phyloP scores from a whole-genome alignment of 2,329 filamentous ascomycete species.

The Cercospora brassicicola region DNA sequence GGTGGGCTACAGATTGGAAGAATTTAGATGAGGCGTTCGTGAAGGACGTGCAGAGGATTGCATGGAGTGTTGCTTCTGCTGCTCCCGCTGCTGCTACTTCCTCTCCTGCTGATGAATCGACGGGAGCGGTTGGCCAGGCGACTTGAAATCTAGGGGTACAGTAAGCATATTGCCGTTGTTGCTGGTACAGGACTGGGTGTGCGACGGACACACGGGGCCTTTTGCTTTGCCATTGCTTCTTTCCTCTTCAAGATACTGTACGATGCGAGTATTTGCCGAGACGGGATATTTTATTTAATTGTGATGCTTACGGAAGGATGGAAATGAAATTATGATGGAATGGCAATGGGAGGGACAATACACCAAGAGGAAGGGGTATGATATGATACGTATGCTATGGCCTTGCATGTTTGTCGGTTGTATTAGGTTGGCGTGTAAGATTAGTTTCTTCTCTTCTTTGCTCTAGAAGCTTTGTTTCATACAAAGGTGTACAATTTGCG shows the following conservation, averaged over 20 bases:
- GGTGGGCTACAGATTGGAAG: constrained; percentile 11
- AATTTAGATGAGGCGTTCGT: constrained; percentile 5
- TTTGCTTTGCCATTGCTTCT: no score
- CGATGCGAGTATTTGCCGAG: no score
- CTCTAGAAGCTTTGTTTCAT: background rate
- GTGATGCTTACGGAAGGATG: background rate
- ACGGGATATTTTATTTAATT: background rate
- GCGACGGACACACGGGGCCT: no score
- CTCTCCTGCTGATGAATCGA: background rate
- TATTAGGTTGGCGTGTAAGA: background rate
- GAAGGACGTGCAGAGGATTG: constrained; percentile 9
- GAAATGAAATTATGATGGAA: background rate
- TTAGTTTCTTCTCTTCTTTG: background rate
- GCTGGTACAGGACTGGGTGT: no score
- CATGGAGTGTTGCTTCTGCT: background rate
- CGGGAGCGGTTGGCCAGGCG: background rate
- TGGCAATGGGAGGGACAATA: background rate
- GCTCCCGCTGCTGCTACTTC: background rate
- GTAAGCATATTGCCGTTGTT: no score
- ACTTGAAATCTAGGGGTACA: no score
- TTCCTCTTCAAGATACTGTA: no score
- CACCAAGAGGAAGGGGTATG: background rate
- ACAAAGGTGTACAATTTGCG: background rate
- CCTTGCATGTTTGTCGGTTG: background rate
- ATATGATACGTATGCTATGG: background rate